Evolutionary conservation across 495 filamentous ascomycete genomes (phyloP).

Genomic region (Collariella sp.): DNA sequence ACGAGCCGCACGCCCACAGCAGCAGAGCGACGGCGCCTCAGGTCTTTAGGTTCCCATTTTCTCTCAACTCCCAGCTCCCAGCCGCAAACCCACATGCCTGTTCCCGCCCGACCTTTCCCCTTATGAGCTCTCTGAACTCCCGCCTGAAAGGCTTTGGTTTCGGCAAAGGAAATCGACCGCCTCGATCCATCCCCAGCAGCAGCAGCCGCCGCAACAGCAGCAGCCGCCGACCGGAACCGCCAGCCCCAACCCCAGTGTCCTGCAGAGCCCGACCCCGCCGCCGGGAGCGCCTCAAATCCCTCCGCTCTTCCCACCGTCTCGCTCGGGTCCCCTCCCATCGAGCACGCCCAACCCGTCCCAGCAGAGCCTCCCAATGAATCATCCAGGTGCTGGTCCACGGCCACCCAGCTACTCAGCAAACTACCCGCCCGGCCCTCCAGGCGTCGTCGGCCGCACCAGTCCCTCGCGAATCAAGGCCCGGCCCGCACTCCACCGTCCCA

Average conservation of each 20-base stretch:
- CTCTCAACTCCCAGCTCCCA: background rate
- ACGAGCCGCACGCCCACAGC: background rate
- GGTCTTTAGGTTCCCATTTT: too few species aligned
- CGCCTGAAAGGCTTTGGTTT: constrained; percentile 52
- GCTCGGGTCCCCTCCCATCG: constrained; percentile 35
- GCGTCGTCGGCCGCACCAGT: constrained; percentile 43
- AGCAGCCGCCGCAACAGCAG: constrained; percentile 5
- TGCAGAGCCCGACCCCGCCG: constrained; percentile 32
- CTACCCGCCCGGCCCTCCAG: constrained; percentile 45
- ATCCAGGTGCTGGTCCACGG: constrained; percentile 48
- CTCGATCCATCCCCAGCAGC: constrained; percentile 29
- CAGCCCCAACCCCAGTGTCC: constrained; percentile 26
- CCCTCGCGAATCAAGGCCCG: constrained; percentile 39
- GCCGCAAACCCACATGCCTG: constrained; percentile 11
- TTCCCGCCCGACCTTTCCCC: constrained; percentile 15
- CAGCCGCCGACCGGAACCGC: constrained; percentile 1
- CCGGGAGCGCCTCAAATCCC: constrained; percentile 37
- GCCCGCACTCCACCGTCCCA: constrained; percentile 48
- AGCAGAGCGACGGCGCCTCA: background rate
- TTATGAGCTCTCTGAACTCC: constrained; percentile 57
- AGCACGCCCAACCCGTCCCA: constrained; percentile 40
- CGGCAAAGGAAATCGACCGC: constrained; percentile 47
- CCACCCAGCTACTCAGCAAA: constrained; percentile 70
- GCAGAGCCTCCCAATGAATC: constrained; percentile 50
- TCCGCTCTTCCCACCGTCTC: constrained; percentile 35